A percentile compares a stretch with the other conserved stretches of the same genome.
These are phyloP conservation scores for Fistulinella cinereoalba DNA, from an alignment of 1,284 basidiomycete species.

Conservation along the genomic window DNA sequence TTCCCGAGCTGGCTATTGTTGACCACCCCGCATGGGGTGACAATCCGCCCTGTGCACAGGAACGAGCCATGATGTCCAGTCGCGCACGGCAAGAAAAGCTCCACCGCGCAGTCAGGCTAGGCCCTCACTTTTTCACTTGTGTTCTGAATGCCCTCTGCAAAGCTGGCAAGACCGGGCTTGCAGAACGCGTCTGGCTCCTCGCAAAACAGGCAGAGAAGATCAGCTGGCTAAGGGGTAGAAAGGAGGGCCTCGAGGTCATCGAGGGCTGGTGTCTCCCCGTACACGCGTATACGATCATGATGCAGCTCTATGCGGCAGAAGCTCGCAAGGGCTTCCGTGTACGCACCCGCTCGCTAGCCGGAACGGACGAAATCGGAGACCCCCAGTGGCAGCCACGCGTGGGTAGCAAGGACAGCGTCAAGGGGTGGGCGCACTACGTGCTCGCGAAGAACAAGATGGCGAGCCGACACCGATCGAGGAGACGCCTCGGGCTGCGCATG, in stretches of 20 bases:
- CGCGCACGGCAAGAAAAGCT: conserved; percentile 35
- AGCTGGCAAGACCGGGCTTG: conserved; percentile 50
- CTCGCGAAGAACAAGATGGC: conserved; percentile 21
- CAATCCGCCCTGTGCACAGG: conserved; percentile 19
- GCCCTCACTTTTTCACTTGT: conserved; percentile 56
- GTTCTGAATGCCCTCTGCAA: conserved; percentile 62
- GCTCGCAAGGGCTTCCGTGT: conserved; percentile 33
- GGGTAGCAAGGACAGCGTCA: conserved; percentile 21
- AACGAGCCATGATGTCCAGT: conserved; percentile 20
- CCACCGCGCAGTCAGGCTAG: conserved; percentile 45
- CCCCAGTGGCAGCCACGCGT: conserved; percentile 19
- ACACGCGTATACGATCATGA: conserved; percentile 69
- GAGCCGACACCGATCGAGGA: conserved; percentile 25
- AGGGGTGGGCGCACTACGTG: conserved; percentile 40
- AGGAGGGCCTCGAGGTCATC: conserved; percentile 13
- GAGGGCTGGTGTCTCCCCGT: conserved; percentile 62
- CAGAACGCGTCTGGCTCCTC: conserved; percentile 62
- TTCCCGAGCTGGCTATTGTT: conserved; percentile 51
- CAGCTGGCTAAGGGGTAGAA: conserved; percentile 42
- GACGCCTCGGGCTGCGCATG: conserved; percentile 27
- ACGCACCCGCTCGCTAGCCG: conserved; percentile 2
- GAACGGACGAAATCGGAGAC: conserved; percentile 5
- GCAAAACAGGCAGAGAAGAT: conserved; percentile 53
- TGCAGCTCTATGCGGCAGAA: conserved; percentile 58
- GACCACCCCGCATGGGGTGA: conserved; percentile 40